These are phyloP conservation scores for Suillus hirtellus DNA, from an alignment of 768 basidiomycete species.

Conservation along the genomic window DNA sequence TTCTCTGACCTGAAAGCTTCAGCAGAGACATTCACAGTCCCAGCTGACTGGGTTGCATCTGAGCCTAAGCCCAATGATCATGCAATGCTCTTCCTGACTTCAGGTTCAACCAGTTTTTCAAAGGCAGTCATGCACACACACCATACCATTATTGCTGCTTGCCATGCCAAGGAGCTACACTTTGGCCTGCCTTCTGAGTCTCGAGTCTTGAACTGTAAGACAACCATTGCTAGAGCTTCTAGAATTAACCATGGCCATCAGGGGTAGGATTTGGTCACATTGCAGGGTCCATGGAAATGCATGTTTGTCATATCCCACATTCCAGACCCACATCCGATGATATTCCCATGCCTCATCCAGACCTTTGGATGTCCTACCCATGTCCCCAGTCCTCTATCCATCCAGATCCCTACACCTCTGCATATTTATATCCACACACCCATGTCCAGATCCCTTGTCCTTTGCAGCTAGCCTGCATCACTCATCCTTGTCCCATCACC, in stretches of 20 bases:
- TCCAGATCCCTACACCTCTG: too few species aligned
- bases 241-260: slow-evolving; percentile 8
- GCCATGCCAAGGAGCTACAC: slow-evolving; percentile 34
- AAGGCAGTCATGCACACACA: slow-evolving; percentile 44
- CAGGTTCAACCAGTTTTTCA: slow-evolving; percentile 46
- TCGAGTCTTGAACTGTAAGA: slow-evolving; percentile 42
- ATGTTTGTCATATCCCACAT: too few species aligned
- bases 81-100: slow-evolving; percentile 39
- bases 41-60: slow-evolving; percentile 20
- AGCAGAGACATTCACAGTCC: slow-evolving; percentile 9
- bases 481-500: too few species aligned
- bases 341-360: too few species aligned
- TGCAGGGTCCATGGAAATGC: slow-evolving; percentile 43
- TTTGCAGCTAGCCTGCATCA: too few species aligned
- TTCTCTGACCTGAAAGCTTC: slow-evolving; percentile 24
- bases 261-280: slow-evolving; percentile 49
- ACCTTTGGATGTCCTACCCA: too few species aligned
- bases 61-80: slow-evolving; percentile 28
- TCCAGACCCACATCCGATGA: too few species aligned
- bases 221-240: neutral
- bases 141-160: slow-evolving; percentile 36
- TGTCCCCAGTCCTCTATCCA: too few species aligned
- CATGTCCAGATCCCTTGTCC: too few species aligned
- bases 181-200: slow-evolving; percentile 34
- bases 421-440: too few species aligned